Conservation (phyloP, 805 yeast species). For the Brettanomyces custersianus region DNA sequence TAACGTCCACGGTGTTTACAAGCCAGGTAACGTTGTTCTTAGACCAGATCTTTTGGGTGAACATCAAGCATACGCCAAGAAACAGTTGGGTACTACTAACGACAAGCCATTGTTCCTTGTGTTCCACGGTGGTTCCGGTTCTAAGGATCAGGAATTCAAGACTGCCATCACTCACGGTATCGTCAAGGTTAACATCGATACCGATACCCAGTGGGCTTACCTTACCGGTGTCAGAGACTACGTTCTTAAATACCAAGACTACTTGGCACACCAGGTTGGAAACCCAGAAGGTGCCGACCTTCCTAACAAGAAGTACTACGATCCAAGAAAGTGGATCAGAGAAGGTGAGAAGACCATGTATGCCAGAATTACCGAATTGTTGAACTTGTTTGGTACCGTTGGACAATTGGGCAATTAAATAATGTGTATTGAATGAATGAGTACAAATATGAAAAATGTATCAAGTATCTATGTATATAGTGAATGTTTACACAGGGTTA, state of each 20-base stretch:
- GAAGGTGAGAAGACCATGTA: slow-evolving; percentile 99
- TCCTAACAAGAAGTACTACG: slow-evolving; percentile 99
- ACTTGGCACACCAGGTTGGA: slow-evolving; percentile 82
- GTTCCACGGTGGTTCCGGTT: slow-evolving; percentile 99
- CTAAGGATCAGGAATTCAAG: slow-evolving; percentile 84
- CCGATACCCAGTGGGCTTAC: slow-evolving; percentile 99
- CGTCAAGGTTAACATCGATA: slow-evolving; percentile 97
- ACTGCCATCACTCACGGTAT: slow-evolving; percentile 90
- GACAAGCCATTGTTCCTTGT: slow-evolving; percentile 83
- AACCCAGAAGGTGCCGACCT: slow-evolving; percentile 99
- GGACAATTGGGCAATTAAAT: slow-evolving; percentile 33
- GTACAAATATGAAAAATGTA: too few species aligned
- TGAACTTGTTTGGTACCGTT: slow-evolving; percentile 78
- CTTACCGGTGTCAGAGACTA: slow-evolving; percentile 95
- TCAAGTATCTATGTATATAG: too few species aligned
- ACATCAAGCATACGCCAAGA: slow-evolving; percentile 84
- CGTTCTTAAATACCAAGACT: slow-evolving; percentile 92
- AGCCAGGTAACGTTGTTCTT: slow-evolving; percentile 96
- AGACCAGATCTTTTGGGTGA: slow-evolving; percentile 90
- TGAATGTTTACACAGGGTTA: too few species aligned
- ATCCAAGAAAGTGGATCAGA: slow-evolving; percentile 99
- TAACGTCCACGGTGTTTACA: slow-evolving; percentile 99
- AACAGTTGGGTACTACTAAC: slow-evolving; percentile 44
- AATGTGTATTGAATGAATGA: too few species aligned
- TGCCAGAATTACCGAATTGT: slow-evolving; percentile 74